A percentile compares a stretch with the other conserved stretches of the same genome.
These are phyloP conservation scores for Bidens hawaiensis DNA, from an alignment of 140 eudicot species.

Conservation along the genomic window DNA sequence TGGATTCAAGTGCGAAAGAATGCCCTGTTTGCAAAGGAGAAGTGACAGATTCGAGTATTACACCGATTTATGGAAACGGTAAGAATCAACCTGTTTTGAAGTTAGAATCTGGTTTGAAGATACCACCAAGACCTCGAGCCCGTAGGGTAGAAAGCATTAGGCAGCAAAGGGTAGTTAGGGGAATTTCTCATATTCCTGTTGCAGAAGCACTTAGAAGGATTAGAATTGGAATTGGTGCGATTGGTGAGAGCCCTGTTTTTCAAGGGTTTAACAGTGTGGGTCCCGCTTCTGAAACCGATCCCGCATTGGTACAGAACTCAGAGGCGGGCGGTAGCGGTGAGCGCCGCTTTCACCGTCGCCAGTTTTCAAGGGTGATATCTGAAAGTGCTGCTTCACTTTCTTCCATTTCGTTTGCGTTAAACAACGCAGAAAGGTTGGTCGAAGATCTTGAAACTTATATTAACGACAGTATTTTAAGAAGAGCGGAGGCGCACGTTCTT, in stretches of 20 bases:
- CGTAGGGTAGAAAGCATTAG: slow-evolving; percentile 70
- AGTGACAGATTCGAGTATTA: slow-evolving; percentile 55
- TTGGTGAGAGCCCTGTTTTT: slow-evolving; percentile 34
- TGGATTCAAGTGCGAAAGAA: slow-evolving; percentile 67
- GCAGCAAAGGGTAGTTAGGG: slow-evolving; percentile 49
- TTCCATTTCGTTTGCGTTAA: slow-evolving; percentile 62
- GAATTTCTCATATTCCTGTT: slow-evolving; percentile 64
- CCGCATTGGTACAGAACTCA: slow-evolving; percentile 20
- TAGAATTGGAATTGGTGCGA: slow-evolving; percentile 56
- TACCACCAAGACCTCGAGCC: slow-evolving; percentile 86
- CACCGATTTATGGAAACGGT: slow-evolving; percentile 76
- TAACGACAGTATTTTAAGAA: slow-evolving; percentile 35
- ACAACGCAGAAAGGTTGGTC: slow-evolving; percentile 63
- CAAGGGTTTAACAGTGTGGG: slow-evolving; percentile 28
- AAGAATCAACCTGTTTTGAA: slow-evolving; percentile 28
- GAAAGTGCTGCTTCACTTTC: slow-evolving; percentile 84
- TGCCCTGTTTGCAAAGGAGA: slow-evolving; percentile 95
- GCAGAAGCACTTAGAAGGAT: slow-evolving; percentile 79
- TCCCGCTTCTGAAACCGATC: slow-evolving; percentile 13
- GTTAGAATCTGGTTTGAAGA: slow-evolving; percentile 44
- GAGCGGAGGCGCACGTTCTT: slow-evolving; percentile 31
- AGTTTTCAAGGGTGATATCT: slow-evolving; percentile 55
- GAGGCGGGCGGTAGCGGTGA: slow-evolving; percentile 30
- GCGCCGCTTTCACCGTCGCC: slow-evolving; percentile 45
- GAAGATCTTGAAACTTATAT: slow-evolving; percentile 60